Percentiles rank a stretch among this genome's conserved stretches.
These are phyloP conservation scores for Penicillium chermesinum DNA, from an alignment of 495 filamentous ascomycete species.

Conservation along the genomic window DNA sequence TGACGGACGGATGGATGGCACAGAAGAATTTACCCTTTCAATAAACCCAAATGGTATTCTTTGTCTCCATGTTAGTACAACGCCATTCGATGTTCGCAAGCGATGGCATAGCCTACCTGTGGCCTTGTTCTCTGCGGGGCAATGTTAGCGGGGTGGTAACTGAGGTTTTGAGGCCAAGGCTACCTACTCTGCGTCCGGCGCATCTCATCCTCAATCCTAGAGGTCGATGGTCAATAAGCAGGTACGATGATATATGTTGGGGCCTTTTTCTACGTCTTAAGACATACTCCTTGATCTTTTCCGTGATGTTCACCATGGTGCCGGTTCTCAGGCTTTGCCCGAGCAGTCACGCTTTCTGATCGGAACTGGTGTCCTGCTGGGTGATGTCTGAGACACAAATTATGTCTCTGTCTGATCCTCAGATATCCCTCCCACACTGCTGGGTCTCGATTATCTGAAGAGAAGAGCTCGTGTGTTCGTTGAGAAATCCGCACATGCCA, in stretches of 20 bases:
- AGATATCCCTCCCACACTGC: not conserved
- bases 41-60: conserved; percentile 97
- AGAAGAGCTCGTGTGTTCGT: not conserved
- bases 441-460: not conserved
- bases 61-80: conserved; percentile 15
- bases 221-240: conserved; percentile 11
- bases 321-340: conserved; percentile 32
- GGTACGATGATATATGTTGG: not conserved
- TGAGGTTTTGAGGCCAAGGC: conserved; percentile 7
- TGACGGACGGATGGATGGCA: not conserved
- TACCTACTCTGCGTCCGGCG: conserved; percentile 86
- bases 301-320: conserved; percentile 99
- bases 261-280: not conserved
- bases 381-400: not conserved
- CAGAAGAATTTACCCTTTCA: conserved; percentile 74
- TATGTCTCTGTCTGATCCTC: not conserved
- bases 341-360: conserved; percentile 1
- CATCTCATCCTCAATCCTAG: conserved; percentile 99
- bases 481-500: conserved; percentile 1
- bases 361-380: not conserved
- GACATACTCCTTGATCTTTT: conserved; percentile 94
- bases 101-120: conserved; percentile 61
- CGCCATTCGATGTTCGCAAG: not conserved
- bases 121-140: conserved; percentile 88
- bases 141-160: conserved; percentile 31